A percentile compares a stretch with the other conserved stretches of the same genome.
phyloP scores from a whole-genome alignment of 2,329 filamentous ascomycete species.

The Alternaria consortialis region DNA sequence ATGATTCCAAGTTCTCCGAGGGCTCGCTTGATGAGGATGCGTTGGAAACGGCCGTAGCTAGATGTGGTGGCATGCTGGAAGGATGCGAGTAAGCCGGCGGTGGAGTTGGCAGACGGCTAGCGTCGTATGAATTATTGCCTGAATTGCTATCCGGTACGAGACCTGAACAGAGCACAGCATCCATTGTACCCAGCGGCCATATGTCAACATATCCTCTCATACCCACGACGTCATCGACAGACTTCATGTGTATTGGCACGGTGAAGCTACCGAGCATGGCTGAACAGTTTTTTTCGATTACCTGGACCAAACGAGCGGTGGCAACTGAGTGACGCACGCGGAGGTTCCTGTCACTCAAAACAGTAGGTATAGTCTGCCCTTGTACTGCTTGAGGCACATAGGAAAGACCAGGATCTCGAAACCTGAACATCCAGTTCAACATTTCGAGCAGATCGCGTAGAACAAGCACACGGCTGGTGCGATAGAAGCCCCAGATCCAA shows the following conservation, averaged over 20 bases:
- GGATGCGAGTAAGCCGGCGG: not conserved
- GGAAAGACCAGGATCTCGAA: constrained; percentile 23
- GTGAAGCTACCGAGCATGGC: constrained; percentile 37
- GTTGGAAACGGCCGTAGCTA: not conserved
- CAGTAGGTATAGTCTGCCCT: constrained; percentile 4
- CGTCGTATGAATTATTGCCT: constrained; percentile 9
- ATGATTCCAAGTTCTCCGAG: constrained; percentile 2
- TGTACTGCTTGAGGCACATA: not conserved
- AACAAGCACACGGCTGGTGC: constrained; percentile 39
- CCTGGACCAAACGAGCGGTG: constrained; percentile 30
- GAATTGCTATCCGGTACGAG: constrained; percentile 34
- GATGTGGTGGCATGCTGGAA: not conserved
- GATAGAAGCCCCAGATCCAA: constrained; percentile 44
- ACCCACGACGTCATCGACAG: constrained; percentile 32
- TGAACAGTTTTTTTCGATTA: constrained; percentile 38
- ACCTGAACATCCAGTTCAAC: constrained; percentile 41
- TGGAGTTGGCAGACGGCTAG: constrained; percentile 2
- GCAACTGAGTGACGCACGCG: constrained; percentile 27
- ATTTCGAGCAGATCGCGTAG: constrained; percentile 42
- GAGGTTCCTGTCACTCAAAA: constrained; percentile 27
- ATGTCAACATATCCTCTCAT: constrained; percentile 41
- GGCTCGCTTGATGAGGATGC: constrained; percentile 10
- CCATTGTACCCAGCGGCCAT: constrained; percentile 41
- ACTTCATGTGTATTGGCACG: constrained; percentile 35
- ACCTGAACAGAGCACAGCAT: constrained; percentile 35